Evolutionary conservation across 1,139 yeast species (phyloP), one percentile per base, ranked within the genome.

Genomic region (Lipomyces yarrowii): DNA sequence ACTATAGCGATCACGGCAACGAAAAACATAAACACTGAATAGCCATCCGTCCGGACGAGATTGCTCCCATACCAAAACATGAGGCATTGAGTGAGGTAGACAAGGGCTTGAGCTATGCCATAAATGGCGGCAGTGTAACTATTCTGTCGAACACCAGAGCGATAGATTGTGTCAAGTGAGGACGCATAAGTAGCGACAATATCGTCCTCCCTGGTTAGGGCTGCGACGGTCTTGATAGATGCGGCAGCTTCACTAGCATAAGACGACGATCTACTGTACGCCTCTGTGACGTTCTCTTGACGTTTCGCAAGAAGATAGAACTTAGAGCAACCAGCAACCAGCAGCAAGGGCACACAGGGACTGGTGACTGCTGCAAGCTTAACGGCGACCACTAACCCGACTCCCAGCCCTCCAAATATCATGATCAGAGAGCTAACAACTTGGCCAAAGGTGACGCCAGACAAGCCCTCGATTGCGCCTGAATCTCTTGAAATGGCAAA

Each of bases 221-320:
- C 81, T 68, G 83, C 77, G 68, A 84, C 78, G 80, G 85, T 84
- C 79, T 80, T 65, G 80, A 76, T 42, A 81, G 87, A 75, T 78
- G 84, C 46, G 79, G 77, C 66, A 79, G 78, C 73, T 81, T 84
- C 72, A 80, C 85, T 72, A 78, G 80, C 64, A 84, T 86, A 74
- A 79, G 86, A 11, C 82, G 87, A 68, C 80, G 78, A 71, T 77
- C 81, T 61, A 79, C 78, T 57, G 84, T 83, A 80, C 0, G 79
- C 81, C 42, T 73, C 73, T 64, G 78, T 77, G 42, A 79, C 77
- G n/a, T 79, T 73, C 59, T 77, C 87, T 80, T 62, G 96, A 88
- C 65, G 94, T 84, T 76, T 87, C 84, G 72, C 89, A 86, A 54
- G 91, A 85, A 80, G 89, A 88, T 82, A 90, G 82, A 92, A 90